These are phyloP conservation scores for Dothiorella sarmentorum DNA, from an alignment of 2,329 filamentous ascomycete genomes.

Conservation along the genomic window DNA sequence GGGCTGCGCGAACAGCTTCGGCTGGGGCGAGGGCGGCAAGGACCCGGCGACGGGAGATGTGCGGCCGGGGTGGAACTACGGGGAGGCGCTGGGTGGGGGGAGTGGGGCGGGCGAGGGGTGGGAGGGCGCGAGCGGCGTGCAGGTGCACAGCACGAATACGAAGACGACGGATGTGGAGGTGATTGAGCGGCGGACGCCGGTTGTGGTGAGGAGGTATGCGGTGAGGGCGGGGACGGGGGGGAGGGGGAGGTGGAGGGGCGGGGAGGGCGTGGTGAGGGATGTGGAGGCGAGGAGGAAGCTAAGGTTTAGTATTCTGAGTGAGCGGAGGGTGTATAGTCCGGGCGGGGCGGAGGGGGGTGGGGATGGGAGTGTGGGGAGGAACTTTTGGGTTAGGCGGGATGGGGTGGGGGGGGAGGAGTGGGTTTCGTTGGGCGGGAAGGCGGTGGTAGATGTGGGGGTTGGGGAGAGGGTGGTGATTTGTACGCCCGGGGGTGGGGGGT, in stretches of 20 bases:
- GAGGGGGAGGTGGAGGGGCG: slow-evolving; percentile 28
- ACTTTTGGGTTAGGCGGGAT: slow-evolving; percentile 19
- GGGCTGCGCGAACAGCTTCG: slow-evolving; percentile 28
- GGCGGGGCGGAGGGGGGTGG: slow-evolving; percentile 34
- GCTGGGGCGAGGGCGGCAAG: slow-evolving; percentile 29
- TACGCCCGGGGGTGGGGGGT: no score
- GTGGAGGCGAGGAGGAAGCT: slow-evolving; percentile 31
- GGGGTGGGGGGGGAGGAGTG: slow-evolving; percentile 3
- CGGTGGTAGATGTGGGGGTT: not conserved
- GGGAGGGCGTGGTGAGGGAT: slow-evolving; percentile 31
- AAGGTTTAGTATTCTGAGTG: slow-evolving; percentile 30
- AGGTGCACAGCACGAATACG: slow-evolving; percentile 39
- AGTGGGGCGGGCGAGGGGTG: slow-evolving; percentile 32
- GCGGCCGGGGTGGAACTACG: slow-evolving; percentile 31
- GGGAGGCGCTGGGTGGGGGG: slow-evolving; percentile 38
- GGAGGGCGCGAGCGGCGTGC: slow-evolving; percentile 33
- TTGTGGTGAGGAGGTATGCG: slow-evolving; percentile 32
- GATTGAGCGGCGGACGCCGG: slow-evolving; percentile 35
- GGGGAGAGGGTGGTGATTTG: slow-evolving; percentile 15
- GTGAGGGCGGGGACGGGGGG: slow-evolving; percentile 32
- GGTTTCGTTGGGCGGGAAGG: slow-evolving; percentile 14
- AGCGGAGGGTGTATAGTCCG: slow-evolving; percentile 31
- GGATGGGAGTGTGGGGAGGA: slow-evolving; percentile 31
- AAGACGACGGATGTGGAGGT: slow-evolving; percentile 37
- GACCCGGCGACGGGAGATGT: slow-evolving; percentile 22